Conservation (phyloP, 2,329 filamentous ascomycete species). For the Colletotrichum sp. region DNA sequence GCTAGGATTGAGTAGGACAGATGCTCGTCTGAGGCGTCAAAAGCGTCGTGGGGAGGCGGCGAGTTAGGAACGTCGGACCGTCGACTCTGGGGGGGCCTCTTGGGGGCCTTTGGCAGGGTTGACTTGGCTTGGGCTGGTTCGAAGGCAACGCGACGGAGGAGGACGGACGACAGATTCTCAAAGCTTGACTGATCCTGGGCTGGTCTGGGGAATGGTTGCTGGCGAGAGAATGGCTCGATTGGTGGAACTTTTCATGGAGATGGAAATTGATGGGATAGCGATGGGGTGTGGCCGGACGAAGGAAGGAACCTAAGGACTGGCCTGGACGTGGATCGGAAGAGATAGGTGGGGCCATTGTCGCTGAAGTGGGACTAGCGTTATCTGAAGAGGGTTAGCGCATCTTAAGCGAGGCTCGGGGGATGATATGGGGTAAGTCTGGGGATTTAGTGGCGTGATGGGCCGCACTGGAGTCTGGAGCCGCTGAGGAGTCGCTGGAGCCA, state of each 20-base stretch:
- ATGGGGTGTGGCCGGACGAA: not conserved
- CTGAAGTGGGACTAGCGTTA: not conserved
- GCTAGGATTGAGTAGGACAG: not conserved
- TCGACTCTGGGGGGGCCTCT: not conserved
- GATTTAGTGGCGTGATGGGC: conserved; percentile 21
- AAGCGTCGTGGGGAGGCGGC: not conserved
- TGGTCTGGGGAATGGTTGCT: not conserved
- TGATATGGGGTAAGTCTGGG: conserved; percentile 19
- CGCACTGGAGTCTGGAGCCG: not conserved
- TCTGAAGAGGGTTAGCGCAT: not conserved
- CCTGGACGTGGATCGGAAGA: conserved; percentile 3
- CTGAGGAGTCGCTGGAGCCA: not conserved
- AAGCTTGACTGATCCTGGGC: conserved; percentile 1
- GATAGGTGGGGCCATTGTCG: not conserved
- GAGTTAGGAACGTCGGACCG: conserved; percentile 16
- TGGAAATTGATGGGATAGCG: not conserved
- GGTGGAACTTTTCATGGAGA: conserved; percentile 12
- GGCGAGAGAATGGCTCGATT: not conserved
- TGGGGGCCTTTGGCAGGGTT: not conserved
- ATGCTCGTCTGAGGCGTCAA: not conserved
- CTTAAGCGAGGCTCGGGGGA: not conserved
- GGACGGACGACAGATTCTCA: not conserved
- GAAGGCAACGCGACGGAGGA: not conserved
- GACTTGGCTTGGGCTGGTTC: not conserved
- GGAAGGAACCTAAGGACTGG: not conserved